Percentiles rank a stretch among this genome's conserved stretches.
phyloP scores from a whole-genome alignment of 805 yeast species.

The Kodamaea nitidulidarum region DNA sequence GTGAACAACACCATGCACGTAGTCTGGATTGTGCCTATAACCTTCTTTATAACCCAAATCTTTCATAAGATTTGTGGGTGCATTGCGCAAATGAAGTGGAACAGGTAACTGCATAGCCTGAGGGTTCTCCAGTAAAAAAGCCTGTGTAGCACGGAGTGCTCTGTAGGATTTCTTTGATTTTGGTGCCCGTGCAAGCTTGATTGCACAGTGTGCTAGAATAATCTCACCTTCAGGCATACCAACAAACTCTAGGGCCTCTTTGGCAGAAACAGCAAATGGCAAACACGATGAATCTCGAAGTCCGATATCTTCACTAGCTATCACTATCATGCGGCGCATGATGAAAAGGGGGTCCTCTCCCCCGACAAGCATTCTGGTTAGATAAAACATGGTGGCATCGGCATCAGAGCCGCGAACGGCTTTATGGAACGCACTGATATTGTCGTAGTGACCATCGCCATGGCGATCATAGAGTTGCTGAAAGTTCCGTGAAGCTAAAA shows the following conservation, averaged over 20 bases:
- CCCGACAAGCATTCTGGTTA: conserved; percentile 83
- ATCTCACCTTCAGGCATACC: conserved; percentile 95
- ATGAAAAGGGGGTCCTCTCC: conserved; percentile 93
- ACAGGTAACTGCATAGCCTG: conserved; percentile 58
- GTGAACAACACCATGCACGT: conserved; percentile 59
- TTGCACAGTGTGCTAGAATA: conserved; percentile 87
- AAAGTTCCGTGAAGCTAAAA: conserved; percentile 40
- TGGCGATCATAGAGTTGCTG: conserved; percentile 70
- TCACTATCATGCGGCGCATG: conserved; percentile 86
- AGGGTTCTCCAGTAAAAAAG: conserved; percentile 53
- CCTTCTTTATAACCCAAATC: conserved; percentile 81
- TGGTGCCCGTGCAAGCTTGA: conserved; percentile 78
- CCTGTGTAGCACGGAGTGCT: conserved; percentile 68
- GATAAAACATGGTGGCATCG: conserved; percentile 84
- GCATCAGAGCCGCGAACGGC: conserved; percentile 85
- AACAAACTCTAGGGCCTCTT: conserved; percentile 80
- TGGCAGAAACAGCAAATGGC: conserved; percentile 83
- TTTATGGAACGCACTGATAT: conserved; percentile 94
- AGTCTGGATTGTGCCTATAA: conserved; percentile 88
- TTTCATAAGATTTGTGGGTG: conserved; percentile 89
- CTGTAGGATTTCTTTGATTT: conserved; percentile 85
- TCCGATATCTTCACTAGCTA: conserved; percentile 95
- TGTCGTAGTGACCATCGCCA: conserved; percentile 92
- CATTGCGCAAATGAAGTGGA: conserved; percentile 85
- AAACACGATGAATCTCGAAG: conserved; percentile 75